Percentiles rank a stretch among this genome's conserved stretches.
Evolutionary conservation across 345 rosid species (phyloP).

Genomic region (Corymbia maculata): DNA sequence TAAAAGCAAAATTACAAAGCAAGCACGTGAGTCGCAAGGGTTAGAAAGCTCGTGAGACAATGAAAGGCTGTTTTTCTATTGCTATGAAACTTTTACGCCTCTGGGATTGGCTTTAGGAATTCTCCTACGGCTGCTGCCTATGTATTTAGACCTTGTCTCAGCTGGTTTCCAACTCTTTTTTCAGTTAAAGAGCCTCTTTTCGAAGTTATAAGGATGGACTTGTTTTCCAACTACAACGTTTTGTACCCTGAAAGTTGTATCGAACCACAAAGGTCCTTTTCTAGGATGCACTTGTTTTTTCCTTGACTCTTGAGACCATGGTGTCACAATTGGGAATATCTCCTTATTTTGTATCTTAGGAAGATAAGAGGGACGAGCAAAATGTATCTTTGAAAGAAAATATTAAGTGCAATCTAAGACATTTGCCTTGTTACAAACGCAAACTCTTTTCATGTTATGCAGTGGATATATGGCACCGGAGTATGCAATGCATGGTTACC

Average conservation of each 20-base stretch:
- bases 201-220: no score
- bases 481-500: background rate
- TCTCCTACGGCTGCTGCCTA: no score
- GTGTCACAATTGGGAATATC: background rate
- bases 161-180: no score
- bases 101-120: no score
- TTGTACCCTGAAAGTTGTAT: no score
- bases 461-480: conserved; percentile 2
- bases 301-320: background rate
- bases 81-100: no score
- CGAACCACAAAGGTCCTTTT: background rate
- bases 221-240: no score
- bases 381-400: no score
- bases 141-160: no score
- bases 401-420: background rate
- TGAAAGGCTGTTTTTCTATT: background rate
- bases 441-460: background rate
- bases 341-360: background rate
- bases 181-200: no score
- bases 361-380: no score
- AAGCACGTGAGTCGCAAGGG: background rate
- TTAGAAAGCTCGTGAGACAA: no score
- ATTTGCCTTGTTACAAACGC: background rate
- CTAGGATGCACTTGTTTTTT: background rate
- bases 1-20: background rate